Conservation (phyloP, 2,329 filamentous ascomycete genomes). For the Microdochium paspali region DNA sequence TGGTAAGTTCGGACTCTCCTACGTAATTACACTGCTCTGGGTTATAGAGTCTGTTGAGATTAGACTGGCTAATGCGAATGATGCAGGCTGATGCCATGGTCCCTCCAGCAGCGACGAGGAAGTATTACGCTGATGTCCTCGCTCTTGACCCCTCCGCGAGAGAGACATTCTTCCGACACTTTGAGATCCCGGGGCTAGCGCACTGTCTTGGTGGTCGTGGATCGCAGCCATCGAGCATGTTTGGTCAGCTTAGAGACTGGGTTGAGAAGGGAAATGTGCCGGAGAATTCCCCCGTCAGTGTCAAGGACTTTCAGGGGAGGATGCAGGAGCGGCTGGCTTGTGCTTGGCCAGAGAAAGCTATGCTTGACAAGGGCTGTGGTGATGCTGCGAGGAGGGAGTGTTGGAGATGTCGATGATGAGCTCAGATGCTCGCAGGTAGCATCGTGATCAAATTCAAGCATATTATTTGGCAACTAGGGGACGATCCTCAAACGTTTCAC, state of each 20-base stretch:
- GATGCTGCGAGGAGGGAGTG: not conserved
- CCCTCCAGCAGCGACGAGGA: conserved; percentile 6
- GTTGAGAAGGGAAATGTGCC: conserved; percentile 31
- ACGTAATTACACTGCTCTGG: not conserved
- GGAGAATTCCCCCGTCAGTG: conserved; percentile 27
- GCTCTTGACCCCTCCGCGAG: conserved; percentile 3
- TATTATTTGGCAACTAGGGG: too few species aligned
- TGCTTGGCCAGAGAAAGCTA: not conserved
- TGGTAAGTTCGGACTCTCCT: conserved; percentile 6
- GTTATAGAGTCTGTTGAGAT: not conserved
- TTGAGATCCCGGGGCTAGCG: conserved; percentile 8
- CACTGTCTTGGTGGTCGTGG: conserved; percentile 9
- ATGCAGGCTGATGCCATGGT: conserved; percentile 11
- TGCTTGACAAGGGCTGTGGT: not conserved
- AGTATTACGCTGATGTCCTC: conserved; percentile 7
- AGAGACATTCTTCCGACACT: conserved; percentile 8
- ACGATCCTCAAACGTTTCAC: too few species aligned
- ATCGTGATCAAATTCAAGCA: too few species aligned
- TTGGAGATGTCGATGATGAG: not conserved
- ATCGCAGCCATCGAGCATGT: conserved; percentile 6
- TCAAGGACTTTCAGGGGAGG: not conserved
- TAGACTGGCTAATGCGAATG: not conserved
- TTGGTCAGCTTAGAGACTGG: conserved; percentile 6
- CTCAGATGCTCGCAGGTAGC: too few species aligned
- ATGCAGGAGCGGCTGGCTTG: not conserved